Percentiles rank a stretch among this genome's conserved stretches.
These are phyloP conservation scores for Arthrobotrys sphaeroides DNA, from an alignment of 2,329 filamentous ascomycete species.

Conservation along the genomic window DNA sequence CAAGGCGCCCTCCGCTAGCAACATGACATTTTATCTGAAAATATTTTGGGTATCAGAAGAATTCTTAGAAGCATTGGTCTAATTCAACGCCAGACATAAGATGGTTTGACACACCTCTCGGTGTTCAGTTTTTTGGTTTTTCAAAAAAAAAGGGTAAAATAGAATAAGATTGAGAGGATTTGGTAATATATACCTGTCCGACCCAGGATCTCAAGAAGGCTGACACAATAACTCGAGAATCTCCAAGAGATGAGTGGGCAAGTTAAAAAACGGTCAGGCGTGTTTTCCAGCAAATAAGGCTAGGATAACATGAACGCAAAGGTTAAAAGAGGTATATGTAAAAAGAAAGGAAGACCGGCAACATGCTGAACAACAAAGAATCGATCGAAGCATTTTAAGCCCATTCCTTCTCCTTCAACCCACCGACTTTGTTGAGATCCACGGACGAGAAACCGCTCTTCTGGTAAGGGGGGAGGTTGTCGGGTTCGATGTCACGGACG, in stretches of 20 bases:
- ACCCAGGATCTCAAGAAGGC: constrained; percentile 24
- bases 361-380: constrained; percentile 24
- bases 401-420: constrained; percentile 85
- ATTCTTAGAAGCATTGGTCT: constrained; percentile 46
- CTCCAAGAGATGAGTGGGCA: constrained; percentile 21
- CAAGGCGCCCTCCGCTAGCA: constrained; percentile 23
- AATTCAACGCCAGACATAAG: constrained; percentile 50
- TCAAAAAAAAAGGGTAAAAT: constrained; percentile 35
- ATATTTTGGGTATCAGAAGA: constrained; percentile 32
- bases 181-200: constrained; percentile 38
- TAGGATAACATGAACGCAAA: constrained; percentile 46
- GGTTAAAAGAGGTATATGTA: not conserved
- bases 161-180: constrained; percentile 45
- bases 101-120: constrained; percentile 4
- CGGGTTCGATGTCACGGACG: constrained; percentile 79
- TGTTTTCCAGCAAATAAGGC: constrained; percentile 20
- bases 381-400: constrained; percentile 31
- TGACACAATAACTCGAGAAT: constrained; percentile 32
- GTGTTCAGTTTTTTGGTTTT: not conserved
- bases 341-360: constrained; percentile 6
- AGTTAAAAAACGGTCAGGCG: constrained; percentile 7
- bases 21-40: constrained; percentile 16
- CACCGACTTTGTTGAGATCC: constrained; percentile 93
- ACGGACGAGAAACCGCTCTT: constrained; percentile 89
- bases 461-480: constrained; percentile 76